A percentile compares a stretch with the other conserved stretches of the same genome.
phyloP scores from a whole-genome alignment of 768 basidiomycete genomes.

The Kwoniella pini region DNA sequence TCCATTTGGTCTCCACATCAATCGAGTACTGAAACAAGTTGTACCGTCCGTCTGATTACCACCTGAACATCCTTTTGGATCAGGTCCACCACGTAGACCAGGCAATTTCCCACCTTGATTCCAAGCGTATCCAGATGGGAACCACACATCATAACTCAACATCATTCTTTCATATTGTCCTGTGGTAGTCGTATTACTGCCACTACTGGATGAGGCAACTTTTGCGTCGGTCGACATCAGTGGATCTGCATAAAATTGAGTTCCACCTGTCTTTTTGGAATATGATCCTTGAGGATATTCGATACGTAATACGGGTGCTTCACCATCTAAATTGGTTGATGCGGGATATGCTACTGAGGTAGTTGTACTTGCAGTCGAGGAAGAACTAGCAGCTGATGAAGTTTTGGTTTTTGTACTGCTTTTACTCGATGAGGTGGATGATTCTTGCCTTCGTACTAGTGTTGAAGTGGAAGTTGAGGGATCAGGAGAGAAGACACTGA shows the following conservation, averaged over 20 bases:
- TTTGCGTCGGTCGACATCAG: slow-evolving; percentile 13
- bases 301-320: slow-evolving; percentile 37
- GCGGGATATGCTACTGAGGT: slow-evolving; percentile 27
- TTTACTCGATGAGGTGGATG: slow-evolving; percentile 15
- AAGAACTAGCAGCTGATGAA: slow-evolving; percentile 12
- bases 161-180: slow-evolving; percentile 44
- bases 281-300: slow-evolving; percentile 47
- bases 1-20: slow-evolving; percentile 70
- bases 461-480: slow-evolving; percentile 40
- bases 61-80: slow-evolving; percentile 49
- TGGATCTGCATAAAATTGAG: slow-evolving; percentile 41
- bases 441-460: slow-evolving; percentile 30
- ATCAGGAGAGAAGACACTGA: slow-evolving; percentile 46
- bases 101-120: slow-evolving; percentile 82
- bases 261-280: slow-evolving; percentile 41
- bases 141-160: slow-evolving; percentile 69
- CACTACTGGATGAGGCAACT: neutral
- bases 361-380: slow-evolving; percentile 1
- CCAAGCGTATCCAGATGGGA: slow-evolving; percentile 72
- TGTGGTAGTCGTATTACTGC: slow-evolving; percentile 16
- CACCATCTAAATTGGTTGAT: slow-evolving; percentile 28
- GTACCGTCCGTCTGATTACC: slow-evolving; percentile 59
- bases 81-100: slow-evolving; percentile 64
- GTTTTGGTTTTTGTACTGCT: slow-evolving; percentile 8
- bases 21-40: slow-evolving; percentile 76